Evolutionary conservation across 2,329 filamentous ascomycete genomes (phyloP).

Genomic region (Penicillium hordei): DNA sequence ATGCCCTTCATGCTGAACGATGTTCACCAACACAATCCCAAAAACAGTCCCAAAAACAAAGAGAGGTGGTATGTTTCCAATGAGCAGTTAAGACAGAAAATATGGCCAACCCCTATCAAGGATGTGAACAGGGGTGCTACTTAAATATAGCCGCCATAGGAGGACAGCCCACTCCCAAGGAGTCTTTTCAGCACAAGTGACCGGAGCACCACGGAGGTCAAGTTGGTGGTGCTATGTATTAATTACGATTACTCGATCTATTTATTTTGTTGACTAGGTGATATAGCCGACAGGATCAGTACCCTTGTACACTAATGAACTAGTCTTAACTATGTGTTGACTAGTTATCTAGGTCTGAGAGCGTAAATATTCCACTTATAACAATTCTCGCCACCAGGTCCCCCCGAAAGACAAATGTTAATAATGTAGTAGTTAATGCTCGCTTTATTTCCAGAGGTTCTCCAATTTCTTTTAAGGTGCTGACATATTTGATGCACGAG

Average conservation of each 20-base stretch:
- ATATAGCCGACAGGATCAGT: not conserved
- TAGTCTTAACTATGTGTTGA: not conserved
- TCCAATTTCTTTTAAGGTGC: not conserved
- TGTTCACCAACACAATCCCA: not conserved
- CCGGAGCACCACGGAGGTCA: not conserved
- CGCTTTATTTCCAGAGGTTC: no score
- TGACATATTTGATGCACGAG: not conserved
- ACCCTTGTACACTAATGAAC: not conserved
- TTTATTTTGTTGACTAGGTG: not conserved
- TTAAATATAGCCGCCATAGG: not conserved
- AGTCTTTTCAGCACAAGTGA: not conserved
- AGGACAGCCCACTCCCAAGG: not conserved
- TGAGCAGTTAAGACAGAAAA: not conserved
- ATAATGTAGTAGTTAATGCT: not conserved
- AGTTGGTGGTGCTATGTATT: not conserved
- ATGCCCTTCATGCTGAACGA: slow-evolving; percentile 4
- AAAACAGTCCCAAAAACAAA: not conserved
- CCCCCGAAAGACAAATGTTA: not conserved
- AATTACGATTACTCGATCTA: not conserved
- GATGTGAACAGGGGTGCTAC: not conserved
- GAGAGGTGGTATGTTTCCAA: not conserved
- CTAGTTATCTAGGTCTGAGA: not conserved
- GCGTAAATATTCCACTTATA: not conserved
- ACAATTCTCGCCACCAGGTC: not conserved
- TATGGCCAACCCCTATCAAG: not conserved